Base-by-base conservation (phyloP, 495 filamentous ascomycete genomes). In the Pyronema omphalodes region DNA sequence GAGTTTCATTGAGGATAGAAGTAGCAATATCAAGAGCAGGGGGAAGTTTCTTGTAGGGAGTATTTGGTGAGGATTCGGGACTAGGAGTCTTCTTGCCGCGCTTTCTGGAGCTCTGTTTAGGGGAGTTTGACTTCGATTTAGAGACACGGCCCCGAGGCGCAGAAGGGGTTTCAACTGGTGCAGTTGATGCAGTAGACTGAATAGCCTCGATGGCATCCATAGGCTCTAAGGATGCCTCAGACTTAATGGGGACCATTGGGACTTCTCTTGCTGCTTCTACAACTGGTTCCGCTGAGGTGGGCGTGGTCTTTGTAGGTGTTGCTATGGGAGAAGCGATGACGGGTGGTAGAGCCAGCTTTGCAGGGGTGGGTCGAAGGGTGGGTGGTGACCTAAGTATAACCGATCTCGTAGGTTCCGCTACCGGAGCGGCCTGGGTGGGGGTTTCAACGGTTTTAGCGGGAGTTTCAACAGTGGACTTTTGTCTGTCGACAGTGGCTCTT, bases 1-100 rank as follows among this genome's bases (percentile, higher is more conserved):
- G 60, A 37, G 35, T 37, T 4, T 63, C 61, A 9, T 62, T 54
- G 18, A 63, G 54, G 23, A 63, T 59, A 6, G 61, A 63, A 9
- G 58, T 33, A 35, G 63, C 61, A 3, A 63, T 49, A 15, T 29
- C 23, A 29, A 29, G 23, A 29, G 23, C 23, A 5, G 23, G 23
- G 1, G 23, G 23, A 29, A 29, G 23, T 5, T 29, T 29, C 23
- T 29, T 29, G 23, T 29, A 2, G 5, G 23, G 23, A 5, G 23
- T 29, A 2, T 43, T 43, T 43, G 59, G 51, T 4, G 40, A 39
- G 12, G 37, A 51, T 6, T 29, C 23, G 5, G 23, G 58, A 40
- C 4, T 43, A 44, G 5, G 57, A 41, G 29, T 9, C 12, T 33
- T 44, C 39, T 29, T 29, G 23, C 23, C 23, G 23, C 23, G 23